phyloP scores from a whole-genome alignment of 2,329 filamentous ascomycete genomes.

The Phaeosphaeriaceae sp. region DNA sequence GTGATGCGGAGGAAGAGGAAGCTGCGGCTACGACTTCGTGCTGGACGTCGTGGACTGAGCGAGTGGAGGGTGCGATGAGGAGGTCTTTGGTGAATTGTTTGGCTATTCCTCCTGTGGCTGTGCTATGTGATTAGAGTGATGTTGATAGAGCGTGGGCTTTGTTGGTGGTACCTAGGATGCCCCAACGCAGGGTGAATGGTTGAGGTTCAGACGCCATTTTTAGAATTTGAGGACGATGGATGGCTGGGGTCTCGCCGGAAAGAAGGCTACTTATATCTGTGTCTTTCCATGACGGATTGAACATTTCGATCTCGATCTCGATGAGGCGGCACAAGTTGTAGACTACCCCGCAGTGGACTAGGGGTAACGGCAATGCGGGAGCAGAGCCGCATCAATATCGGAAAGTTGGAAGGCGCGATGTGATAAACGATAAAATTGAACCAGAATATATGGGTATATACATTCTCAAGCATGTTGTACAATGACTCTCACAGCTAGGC shows the following conservation, averaged over 20 bases:
- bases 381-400: slow-evolving; percentile 3
- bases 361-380: slow-evolving; percentile 15
- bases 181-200: slow-evolving; percentile 32
- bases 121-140: slow-evolving; percentile 52
- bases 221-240: not conserved
- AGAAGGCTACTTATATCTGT: not conserved
- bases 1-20: slow-evolving; percentile 74
- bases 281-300: not conserved
- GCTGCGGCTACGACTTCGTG: slow-evolving; percentile 81
- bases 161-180: slow-evolving; percentile 31
- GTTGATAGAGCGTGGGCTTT: not conserved
- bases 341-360: slow-evolving; percentile 5
- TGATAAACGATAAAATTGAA: not conserved
- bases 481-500: not conserved
- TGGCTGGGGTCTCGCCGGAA: not conserved
- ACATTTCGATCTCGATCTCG: not conserved
- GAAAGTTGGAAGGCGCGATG: not conserved
- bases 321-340: not conserved
- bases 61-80: slow-evolving; percentile 72
- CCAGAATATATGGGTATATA: slow-evolving; percentile 61
- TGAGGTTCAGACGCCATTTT: slow-evolving; percentile 24
- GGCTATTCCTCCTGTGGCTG: slow-evolving; percentile 59
- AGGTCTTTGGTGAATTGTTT: slow-evolving; percentile 71
- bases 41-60: slow-evolving; percentile 73
- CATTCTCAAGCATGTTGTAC: slow-evolving; percentile 44